phyloP scores from a whole-genome alignment of 2,329 filamentous ascomycete genomes.

The Coniochaeta sp. region DNA sequence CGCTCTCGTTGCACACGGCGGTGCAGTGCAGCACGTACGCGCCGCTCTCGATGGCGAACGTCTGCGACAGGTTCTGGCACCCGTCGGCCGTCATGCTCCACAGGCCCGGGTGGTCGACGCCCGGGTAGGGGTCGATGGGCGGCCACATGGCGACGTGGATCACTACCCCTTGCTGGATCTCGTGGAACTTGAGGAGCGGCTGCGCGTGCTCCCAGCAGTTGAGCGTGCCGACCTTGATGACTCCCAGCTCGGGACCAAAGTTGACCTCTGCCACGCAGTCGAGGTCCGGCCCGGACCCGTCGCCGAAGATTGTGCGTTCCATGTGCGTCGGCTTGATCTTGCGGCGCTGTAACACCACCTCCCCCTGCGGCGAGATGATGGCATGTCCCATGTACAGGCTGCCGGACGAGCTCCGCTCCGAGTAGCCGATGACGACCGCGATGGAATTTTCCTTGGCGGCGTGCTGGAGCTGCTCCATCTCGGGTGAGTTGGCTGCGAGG shows the following conservation, averaged over 20 bases:
- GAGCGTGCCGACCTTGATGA: constrained; percentile 31
- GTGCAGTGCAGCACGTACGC: constrained; percentile 49
- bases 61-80: constrained; percentile 37
- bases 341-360: constrained; percentile 30
- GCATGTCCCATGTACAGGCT: constrained; percentile 39
- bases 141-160: constrained; percentile 45
- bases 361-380: constrained; percentile 33
- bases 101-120: constrained; percentile 13
- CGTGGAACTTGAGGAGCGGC: constrained; percentile 41
- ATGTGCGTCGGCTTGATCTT: constrained; percentile 49
- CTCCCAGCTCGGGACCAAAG: constrained; percentile 28
- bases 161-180: constrained; percentile 32
- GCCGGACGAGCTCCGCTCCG: constrained; percentile 26
- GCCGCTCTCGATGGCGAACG: constrained; percentile 49
- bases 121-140: constrained; percentile 9
- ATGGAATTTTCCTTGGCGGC: constrained; percentile 28
- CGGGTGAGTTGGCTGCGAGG: constrained; percentile 12
- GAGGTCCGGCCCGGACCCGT: constrained; percentile 30
- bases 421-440: constrained; percentile 36
- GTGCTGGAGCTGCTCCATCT: constrained; percentile 28
- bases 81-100: constrained; percentile 25
- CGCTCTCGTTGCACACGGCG: constrained; percentile 35
- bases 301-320: constrained; percentile 43
- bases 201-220: constrained; percentile 46
- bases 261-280: constrained; percentile 29